Evolutionary conservation across 306 rosid species (phyloP).

Genomic region (Dalbergia cultrata): DNA sequence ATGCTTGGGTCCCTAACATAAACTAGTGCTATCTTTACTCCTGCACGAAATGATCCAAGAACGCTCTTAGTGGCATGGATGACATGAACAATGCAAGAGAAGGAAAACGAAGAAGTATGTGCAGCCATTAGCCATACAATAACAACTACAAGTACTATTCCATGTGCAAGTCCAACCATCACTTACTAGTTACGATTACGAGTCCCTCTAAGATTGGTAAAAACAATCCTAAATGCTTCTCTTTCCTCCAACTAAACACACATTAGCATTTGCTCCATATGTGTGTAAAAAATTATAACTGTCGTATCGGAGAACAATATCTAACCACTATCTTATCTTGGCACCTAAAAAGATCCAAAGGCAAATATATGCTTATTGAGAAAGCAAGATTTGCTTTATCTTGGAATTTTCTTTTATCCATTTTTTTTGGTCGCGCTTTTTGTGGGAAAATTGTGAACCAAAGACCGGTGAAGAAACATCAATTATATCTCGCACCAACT

Average conservation of each 20-base stretch:
- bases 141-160: not conserved
- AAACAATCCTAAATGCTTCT: not conserved
- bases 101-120: not conserved
- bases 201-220: slow-evolving; percentile 16
- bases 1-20: slow-evolving; percentile 15
- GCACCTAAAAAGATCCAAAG: not conserved
- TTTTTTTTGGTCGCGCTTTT: not conserved
- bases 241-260: not conserved
- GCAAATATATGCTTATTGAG: slow-evolving; percentile 38
- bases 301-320: slow-evolving; percentile 10
- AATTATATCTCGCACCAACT: slow-evolving; percentile 47
- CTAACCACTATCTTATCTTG: slow-evolving; percentile 24
- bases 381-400: slow-evolving; percentile 43
- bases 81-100: slow-evolving; percentile 39
- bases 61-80: not conserved
- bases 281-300: not conserved
- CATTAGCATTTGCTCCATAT: not conserved
- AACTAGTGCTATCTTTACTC: not conserved
- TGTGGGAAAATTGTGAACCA: slow-evolving; percentile 50
- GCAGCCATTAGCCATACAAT: slow-evolving; percentile 38
- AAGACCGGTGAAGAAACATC: slow-evolving; percentile 45
- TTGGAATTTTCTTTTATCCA: slow-evolving; percentile 5
- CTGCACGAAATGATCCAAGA: slow-evolving; percentile 1
- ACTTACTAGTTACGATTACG: not conserved
- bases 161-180: slow-evolving; percentile 6